Evolutionary conservation across 2,329 filamentous ascomycete genomes (phyloP), one percentile per base, ranked within the genome.

Genomic region (Colletotrichum caudatum): DNA sequence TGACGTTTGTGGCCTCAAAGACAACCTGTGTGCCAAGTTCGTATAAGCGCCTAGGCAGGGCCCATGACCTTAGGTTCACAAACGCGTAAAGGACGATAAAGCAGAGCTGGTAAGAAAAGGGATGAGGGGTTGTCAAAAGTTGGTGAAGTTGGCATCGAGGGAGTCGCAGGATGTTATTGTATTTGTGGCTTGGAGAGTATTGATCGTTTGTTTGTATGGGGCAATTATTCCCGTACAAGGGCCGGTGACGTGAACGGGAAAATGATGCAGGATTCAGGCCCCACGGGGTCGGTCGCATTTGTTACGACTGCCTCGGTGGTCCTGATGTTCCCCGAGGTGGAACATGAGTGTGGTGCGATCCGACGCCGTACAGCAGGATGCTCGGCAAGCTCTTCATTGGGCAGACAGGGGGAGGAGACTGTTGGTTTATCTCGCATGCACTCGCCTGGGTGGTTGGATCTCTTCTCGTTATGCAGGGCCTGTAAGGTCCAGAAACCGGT

Each of bases 161-260:
- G 46, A 65, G 46, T 37, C 50, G 56, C 26, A 51, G 66, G 50
- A 66, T 63, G 37, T 71, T 35, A 53, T 61, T 69, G 64, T 57
- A 56, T 65, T 39, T 16, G 60, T 51, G 44, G 14, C 44, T 33
- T 8, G 16, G 33, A 62, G 26, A 39, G 46, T 35, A 62, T 35
- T 26, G 9, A 51, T 46, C 26, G n/a, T 29, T 23, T 39, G 12
- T 26, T 33, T 37, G 14, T 39, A 29, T 39, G 26, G 16, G 29
- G 9, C 8, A 51, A 46, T 14, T 26, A 58, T 39, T 41, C 37
- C 60, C 46, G 46, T 63, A 50, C 60, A 26, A 73, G 64, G 56
- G 46, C 66, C 72, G 72, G 66, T 63, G 60, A 66, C 58, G 60
- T 54, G 29, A 48, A 59, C 69, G 65, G 61, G 56, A 69, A 73